Percentiles rank a stretch among this genome's conserved stretches.
phyloP scores from a whole-genome alignment of 306 rosid genomes.

The Purshia tridentata region DNA sequence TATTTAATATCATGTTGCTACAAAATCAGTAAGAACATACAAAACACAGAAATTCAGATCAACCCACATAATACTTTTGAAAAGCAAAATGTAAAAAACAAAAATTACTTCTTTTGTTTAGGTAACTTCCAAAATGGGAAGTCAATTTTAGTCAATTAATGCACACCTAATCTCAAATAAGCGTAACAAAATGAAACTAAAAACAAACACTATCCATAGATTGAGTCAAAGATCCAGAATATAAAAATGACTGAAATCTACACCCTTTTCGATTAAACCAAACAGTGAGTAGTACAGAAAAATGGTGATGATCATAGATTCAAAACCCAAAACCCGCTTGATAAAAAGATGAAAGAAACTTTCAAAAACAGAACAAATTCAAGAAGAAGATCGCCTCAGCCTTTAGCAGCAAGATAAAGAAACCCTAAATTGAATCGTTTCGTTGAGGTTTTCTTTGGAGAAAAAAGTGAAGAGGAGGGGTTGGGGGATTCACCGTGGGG shows the following conservation, averaged over 20 bases:
- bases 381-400: background rate
- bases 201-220: constrained; percentile 3
- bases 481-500: constrained; percentile 49
- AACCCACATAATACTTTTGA: constrained; percentile 4
- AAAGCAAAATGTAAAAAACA: constrained; percentile 14
- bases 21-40: constrained; percentile 32
- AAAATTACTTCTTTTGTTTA: background rate
- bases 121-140: background rate
- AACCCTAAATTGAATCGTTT: background rate
- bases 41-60: constrained; percentile 1
- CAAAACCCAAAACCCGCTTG: background rate
- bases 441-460: background rate
- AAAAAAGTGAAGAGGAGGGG: background rate
- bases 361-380: background rate
- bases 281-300: background rate
- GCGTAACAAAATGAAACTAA: background rate
- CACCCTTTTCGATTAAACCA: background rate
- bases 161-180: constrained; percentile 13
- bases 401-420: too few species aligned
- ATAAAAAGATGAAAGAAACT: background rate
- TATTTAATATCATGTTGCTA: constrained; percentile 49
- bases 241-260: background rate
- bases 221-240: constrained; percentile 5
- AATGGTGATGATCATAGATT: background rate
- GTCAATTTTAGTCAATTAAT: constrained; percentile 9